These are phyloP conservation scores for Silene conica DNA, from an alignment of 148 eudicot genomes.

Conservation along the genomic window DNA sequence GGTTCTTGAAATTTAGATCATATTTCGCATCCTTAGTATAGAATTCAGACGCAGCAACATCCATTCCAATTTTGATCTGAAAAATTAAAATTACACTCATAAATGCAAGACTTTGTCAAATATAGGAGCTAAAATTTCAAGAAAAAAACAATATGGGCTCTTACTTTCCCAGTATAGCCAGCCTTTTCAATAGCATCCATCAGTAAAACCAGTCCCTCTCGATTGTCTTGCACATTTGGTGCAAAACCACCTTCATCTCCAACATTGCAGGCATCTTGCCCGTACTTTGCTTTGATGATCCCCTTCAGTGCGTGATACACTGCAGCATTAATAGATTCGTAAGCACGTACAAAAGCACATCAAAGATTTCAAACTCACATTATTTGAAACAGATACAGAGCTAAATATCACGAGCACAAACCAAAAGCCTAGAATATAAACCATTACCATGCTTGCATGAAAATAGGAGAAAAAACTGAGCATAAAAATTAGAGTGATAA, in stretches of 20 bases:
- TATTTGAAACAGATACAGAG: not conserved
- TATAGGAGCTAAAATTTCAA: constrained; percentile 3
- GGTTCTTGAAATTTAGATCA: constrained; percentile 95
- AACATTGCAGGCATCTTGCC: constrained; percentile 98
- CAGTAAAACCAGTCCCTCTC: constrained; percentile 85
- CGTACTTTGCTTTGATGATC: constrained; percentile 92
- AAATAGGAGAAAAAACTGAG: not conserved
- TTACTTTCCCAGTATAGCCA: constrained; percentile 93
- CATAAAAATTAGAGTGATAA: too few species aligned
- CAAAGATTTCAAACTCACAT: not conserved
- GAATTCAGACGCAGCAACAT: constrained; percentile 98
- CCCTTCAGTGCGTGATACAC: constrained; percentile 92
- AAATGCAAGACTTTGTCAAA: constrained; percentile 4
- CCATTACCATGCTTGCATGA: not conserved
- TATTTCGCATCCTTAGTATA: constrained; percentile 82
- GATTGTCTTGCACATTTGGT: constrained; percentile 94
- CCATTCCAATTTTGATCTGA: constrained; percentile 99
- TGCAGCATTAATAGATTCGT: constrained; percentile 23
- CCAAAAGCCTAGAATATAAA: not conserved
- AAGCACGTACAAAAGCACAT: constrained; percentile 1
- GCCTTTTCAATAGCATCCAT: constrained; percentile 98
- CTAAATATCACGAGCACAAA: not conserved
- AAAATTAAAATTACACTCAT: constrained; percentile 15
- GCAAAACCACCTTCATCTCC: constrained; percentile 99
- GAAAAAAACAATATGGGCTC: not conserved